Conservation (phyloP, 2,329 filamentous ascomycete species). For the Xylariaceae sp. region DNA sequence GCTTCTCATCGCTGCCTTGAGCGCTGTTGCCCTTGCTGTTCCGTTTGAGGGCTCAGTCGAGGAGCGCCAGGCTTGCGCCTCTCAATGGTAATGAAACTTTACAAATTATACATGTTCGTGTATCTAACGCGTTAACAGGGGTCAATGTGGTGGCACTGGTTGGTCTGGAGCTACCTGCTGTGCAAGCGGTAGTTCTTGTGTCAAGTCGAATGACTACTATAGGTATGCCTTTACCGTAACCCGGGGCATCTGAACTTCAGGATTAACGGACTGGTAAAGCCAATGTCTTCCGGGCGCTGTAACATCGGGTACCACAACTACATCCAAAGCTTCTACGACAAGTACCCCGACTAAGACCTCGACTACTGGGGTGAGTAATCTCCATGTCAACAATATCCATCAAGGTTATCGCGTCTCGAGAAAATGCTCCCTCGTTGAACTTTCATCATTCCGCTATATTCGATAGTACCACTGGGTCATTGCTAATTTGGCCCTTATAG, state of each 20-base stretch:
- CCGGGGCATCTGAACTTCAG: neutral
- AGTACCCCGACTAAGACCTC: constrained; percentile 41
- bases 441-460: no score
- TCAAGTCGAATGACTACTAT: constrained; percentile 33
- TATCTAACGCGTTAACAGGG: constrained; percentile 36
- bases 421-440: no score
- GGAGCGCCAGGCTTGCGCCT: constrained; percentile 45
- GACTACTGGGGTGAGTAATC: constrained; percentile 28
- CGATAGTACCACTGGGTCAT: neutral
- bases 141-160: constrained; percentile 54
- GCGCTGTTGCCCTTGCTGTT: constrained; percentile 46
- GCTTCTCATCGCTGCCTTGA: constrained; percentile 45
- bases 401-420: no score
- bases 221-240: constrained; percentile 20
- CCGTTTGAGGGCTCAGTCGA: constrained; percentile 45
- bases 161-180: constrained; percentile 55
- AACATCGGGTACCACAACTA: constrained; percentile 19
- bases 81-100: constrained; percentile 17
- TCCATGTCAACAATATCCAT: neutral
- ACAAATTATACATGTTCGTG: neutral
- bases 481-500: constrained; percentile 3
- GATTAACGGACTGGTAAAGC: constrained; percentile 5
- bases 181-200: constrained; percentile 46
- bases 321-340: constrained; percentile 27
- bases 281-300: constrained; percentile 31